Percentiles rank a stretch among this genome's conserved stretches.
Conservation (phyloP, 768 basidiomycete species). For the Crepidotus variabilis region DNA sequence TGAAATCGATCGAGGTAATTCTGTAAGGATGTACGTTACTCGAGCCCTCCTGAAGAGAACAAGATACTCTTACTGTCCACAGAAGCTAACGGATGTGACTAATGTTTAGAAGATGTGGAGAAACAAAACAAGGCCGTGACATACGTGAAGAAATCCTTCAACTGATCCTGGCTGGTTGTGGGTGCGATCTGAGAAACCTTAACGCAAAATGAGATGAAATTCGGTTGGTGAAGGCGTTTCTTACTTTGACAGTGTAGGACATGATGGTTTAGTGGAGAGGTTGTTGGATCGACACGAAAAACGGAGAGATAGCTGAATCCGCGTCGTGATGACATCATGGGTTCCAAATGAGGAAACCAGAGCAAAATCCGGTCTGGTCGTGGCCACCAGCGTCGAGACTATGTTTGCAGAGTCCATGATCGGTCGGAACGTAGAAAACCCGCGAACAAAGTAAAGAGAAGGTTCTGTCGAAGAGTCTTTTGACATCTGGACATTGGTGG, state of each 20-base stretch:
- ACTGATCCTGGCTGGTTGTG: constrained; percentile 59
- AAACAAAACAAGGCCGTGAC: constrained; percentile 18
- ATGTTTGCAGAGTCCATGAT: neutral
- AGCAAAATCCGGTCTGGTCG: neutral
- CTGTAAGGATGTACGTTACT: constrained; percentile 27
- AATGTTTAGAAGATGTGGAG: constrained; percentile 9
- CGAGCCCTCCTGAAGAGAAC: constrained; percentile 1
- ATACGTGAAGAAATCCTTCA: constrained; percentile 82
- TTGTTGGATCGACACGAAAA: neutral
- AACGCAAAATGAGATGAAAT: neutral
- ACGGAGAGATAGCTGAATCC: neutral
- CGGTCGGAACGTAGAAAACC: neutral
- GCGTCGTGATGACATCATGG: neutral
- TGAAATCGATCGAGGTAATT: constrained; percentile 60
- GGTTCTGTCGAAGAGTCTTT: neutral
- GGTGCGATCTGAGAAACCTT: constrained; percentile 74
- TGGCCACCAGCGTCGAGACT: neutral
- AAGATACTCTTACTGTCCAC: constrained; percentile 61
- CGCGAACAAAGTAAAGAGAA: neutral
- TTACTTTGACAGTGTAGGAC: constrained; percentile 42
- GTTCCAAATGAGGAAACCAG: neutral
- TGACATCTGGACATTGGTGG: neutral
- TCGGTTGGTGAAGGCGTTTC: constrained; percentile 8
- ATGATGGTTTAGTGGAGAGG: constrained; percentile 30
- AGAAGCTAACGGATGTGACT: constrained; percentile 53